Evolutionary conservation across 2,329 filamentous ascomycete species (phyloP).

Genomic region (Botrytis fabae): DNA sequence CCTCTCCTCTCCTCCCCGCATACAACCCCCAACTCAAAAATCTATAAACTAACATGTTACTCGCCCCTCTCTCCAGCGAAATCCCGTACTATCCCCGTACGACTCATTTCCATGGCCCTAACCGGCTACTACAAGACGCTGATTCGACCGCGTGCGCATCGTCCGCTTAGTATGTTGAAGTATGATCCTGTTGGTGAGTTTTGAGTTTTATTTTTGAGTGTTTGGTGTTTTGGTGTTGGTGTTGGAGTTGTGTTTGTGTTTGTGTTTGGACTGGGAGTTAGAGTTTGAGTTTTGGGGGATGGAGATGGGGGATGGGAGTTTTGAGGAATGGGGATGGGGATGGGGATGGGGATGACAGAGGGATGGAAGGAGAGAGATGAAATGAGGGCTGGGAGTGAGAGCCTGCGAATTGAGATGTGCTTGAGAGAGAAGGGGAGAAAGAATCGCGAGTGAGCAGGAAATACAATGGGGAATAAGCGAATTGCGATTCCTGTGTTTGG

Average conservation of each 20-base stretch:
- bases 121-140: slow-evolving; percentile 97
- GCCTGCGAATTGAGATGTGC: background rate
- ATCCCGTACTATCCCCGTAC: slow-evolving; percentile 88
- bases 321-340: background rate
- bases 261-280: no score
- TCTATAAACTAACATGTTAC: background rate
- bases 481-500: background rate
- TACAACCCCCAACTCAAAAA: background rate
- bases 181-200: slow-evolving; percentile 87
- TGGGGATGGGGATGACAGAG: background rate
- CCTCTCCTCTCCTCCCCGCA: no score
- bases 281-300: no score
- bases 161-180: slow-evolving; percentile 95
- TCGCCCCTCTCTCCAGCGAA: slow-evolving; percentile 50
- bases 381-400: background rate
- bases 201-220: background rate
- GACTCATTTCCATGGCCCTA: slow-evolving; percentile 97
- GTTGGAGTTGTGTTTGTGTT: no score
- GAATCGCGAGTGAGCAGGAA: background rate
- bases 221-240: no score
- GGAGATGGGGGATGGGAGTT: no score
- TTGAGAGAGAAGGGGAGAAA: background rate
- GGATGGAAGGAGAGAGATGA: background rate
- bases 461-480: no score
- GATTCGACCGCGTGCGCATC: slow-evolving; percentile 74